phyloP scores from a whole-genome alignment of 306 rosid genomes.

The Inga laurina region DNA sequence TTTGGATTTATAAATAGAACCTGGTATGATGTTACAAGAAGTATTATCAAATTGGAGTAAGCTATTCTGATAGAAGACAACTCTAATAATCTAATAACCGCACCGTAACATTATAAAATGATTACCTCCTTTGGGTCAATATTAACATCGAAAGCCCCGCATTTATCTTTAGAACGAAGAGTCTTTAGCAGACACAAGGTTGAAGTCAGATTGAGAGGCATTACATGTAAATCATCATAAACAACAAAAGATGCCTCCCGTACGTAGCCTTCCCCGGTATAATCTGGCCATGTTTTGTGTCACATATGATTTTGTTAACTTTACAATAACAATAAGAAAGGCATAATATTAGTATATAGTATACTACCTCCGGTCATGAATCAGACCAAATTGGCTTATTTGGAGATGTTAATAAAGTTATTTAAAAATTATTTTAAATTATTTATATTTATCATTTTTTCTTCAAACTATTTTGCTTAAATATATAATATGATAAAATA shows the following conservation, averaged over 20 bases:
- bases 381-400: no score
- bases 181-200: background rate
- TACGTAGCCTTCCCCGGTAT: background rate
- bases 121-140: background rate
- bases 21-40: no score
- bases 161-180: background rate
- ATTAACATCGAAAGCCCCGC: background rate
- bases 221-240: background rate
- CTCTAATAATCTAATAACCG: background rate
- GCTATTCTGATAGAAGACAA: no score
- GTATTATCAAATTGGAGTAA: no score
- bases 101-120: background rate
- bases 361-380: no score
- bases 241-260: background rate
- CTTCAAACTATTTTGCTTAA: no score
- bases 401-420: no score
- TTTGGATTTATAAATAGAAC: no score
- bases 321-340: background rate
- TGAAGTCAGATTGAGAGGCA: background rate
- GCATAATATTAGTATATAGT: no score
- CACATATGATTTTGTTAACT: background rate
- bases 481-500: no score
- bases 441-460: no score
- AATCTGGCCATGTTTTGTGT: background rate
- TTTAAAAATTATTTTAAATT: no score